These are phyloP conservation scores for Oropetium thomaeum DNA, from an alignment of 176 grass and related monocot species.

Conservation along the genomic window DNA sequence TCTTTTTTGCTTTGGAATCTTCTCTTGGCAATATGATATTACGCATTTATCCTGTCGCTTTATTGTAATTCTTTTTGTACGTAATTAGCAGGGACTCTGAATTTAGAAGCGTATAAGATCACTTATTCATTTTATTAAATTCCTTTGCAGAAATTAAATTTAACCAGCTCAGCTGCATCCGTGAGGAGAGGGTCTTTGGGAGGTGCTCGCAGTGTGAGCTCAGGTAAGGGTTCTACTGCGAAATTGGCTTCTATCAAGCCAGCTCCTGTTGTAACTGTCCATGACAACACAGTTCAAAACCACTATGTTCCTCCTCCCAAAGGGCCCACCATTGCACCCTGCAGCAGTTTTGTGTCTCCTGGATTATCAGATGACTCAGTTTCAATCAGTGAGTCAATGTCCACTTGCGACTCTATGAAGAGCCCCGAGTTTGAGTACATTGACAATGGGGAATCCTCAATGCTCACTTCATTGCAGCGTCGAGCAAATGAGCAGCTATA, in stretches of 20 bases:
- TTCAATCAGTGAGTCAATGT: constrained; percentile 81
- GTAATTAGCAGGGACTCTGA: background rate
- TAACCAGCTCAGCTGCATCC: constrained; percentile 34
- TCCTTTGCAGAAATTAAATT: constrained; percentile 44
- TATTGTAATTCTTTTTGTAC: background rate
- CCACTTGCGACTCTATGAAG: constrained; percentile 93
- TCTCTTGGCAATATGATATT: constrained; percentile 8
- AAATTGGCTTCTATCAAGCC: constrained; percentile 44
- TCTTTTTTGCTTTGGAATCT: constrained; percentile 39
- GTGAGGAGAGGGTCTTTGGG: constrained; percentile 44
- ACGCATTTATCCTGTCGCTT: background rate
- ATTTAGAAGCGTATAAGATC: constrained; percentile 11
- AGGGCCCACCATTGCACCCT: constrained; percentile 30
- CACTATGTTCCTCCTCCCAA: constrained; percentile 18
- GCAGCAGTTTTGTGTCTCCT: constrained; percentile 54
- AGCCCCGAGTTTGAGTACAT: constrained; percentile 96
- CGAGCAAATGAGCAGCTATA: constrained; percentile 70
- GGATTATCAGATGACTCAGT: constrained; percentile 57
- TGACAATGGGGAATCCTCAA: constrained; percentile 59
- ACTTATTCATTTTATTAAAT: constrained; percentile 14
- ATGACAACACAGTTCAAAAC: constrained; percentile 15
- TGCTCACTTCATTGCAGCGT: constrained; percentile 69
- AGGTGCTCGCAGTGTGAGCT: constrained; percentile 27
- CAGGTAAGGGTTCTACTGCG: constrained; percentile 5
- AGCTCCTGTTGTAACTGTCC: constrained; percentile 19